Evolutionary conservation across 805 yeast genomes (phyloP).

Genomic region (Kockiozyma suomiensis): DNA sequence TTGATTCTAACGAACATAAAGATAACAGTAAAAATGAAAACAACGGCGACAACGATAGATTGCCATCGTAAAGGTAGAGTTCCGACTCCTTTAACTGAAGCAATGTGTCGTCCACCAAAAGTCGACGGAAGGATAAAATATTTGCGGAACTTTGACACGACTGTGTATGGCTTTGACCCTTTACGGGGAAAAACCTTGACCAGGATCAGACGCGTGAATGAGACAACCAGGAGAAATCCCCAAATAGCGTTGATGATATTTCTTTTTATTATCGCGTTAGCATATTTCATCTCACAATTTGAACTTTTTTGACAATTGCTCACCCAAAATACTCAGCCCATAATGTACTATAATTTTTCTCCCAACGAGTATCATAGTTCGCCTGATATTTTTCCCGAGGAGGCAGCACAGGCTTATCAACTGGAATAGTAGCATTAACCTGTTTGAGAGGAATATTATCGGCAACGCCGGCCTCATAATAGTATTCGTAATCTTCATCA

Average conservation of each 20-base stretch:
- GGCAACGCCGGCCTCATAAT: slow-evolving; percentile 5
- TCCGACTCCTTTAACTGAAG: slow-evolving; percentile 29
- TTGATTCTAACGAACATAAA: slow-evolving; percentile 36
- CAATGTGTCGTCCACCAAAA: slow-evolving; percentile 37
- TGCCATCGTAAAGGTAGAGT: slow-evolving; percentile 47
- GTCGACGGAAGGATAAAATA: slow-evolving; percentile 40
- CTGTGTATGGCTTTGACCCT: slow-evolving; percentile 6
- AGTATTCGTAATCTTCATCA: neutral
- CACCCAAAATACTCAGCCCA: slow-evolving; percentile 24
- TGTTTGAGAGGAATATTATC: slow-evolving; percentile 1
- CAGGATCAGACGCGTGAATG: slow-evolving; percentile 4
- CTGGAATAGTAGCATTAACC: slow-evolving; percentile 10
- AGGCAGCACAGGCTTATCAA: slow-evolving; percentile 14
- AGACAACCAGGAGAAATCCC: slow-evolving; percentile 18
- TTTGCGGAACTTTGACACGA: slow-evolving; percentile 31
- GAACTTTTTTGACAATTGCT: neutral
- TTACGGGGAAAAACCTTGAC: slow-evolving; percentile 10
- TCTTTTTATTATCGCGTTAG: neutral
- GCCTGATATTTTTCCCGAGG: neutral
- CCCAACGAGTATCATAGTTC: slow-evolving; percentile 9
- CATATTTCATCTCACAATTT: neutral
- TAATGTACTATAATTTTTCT: slow-evolving; percentile 12
- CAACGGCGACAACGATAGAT: slow-evolving; percentile 43
- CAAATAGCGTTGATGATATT: slow-evolving; percentile 25
- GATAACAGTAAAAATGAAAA: slow-evolving; percentile 41